Conservation (phyloP, 2,329 filamentous ascomycete species). For the Fusarium sp. region DNA sequence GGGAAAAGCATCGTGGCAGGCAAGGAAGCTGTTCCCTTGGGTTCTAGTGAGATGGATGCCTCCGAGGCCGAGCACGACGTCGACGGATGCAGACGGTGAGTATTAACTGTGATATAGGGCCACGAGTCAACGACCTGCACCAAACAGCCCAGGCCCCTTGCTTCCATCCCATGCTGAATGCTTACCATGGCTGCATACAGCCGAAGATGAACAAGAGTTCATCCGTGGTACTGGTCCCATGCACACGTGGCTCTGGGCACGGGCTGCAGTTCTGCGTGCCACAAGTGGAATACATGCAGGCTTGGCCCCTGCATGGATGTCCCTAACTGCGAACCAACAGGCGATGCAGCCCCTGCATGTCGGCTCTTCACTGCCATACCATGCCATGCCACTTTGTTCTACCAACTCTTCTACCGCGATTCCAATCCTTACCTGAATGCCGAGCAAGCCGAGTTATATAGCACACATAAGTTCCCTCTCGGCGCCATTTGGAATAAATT, state of each 20-base stretch:
- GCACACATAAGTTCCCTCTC: not conserved
- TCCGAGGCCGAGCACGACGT: not conserved
- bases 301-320: not conserved
- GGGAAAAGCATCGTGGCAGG: not conserved
- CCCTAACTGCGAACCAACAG: not conserved
- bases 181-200: not conserved
- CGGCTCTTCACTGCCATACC: not conserved
- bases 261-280: not conserved
- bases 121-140: not conserved
- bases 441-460: not conserved
- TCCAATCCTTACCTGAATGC: not conserved
- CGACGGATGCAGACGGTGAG: not conserved
- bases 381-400: not conserved
- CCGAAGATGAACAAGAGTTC: not conserved
- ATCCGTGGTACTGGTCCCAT: not conserved
- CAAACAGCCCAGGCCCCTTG: not conserved
- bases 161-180: not conserved
- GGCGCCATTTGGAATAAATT: not conserved
- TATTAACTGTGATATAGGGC: not conserved
- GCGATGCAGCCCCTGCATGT: not conserved
- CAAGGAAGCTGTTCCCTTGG: not conserved
- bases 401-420: not conserved
- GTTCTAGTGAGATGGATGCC: not conserved
- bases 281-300: not conserved
- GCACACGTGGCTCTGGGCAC: not conserved